Conservation (phyloP, 768 basidiomycete genomes). For the Lentinula sp. region DNA sequence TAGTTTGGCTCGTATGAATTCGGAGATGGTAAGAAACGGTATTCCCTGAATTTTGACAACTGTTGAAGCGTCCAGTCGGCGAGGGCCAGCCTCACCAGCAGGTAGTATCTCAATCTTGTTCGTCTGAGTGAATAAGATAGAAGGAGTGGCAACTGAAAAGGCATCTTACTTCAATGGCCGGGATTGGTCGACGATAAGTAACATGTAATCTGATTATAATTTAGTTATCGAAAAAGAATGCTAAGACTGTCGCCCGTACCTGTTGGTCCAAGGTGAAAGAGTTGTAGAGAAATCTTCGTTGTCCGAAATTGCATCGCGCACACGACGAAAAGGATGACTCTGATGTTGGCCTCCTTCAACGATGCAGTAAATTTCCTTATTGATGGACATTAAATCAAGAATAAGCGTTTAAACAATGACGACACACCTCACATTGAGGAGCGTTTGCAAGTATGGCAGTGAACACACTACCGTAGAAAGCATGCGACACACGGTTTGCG, state of each 20-base stretch:
- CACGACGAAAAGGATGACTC: constrained; percentile 71
- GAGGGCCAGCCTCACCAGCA: constrained; percentile 78
- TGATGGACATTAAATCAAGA: constrained; percentile 7
- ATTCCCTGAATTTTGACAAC: constrained; percentile 64
- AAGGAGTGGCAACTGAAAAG: background rate
- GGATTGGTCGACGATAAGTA: constrained; percentile 71
- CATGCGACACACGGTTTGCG: constrained; percentile 60
- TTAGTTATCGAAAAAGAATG: constrained; percentile 2
- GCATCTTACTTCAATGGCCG: constrained; percentile 63
- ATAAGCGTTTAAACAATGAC: background rate
- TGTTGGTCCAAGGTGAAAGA: constrained; percentile 82
- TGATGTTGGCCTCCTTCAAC: constrained; percentile 64
- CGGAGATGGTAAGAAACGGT: constrained; percentile 80
- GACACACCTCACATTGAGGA: constrained; percentile 59
- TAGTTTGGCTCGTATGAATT: constrained; percentile 82
- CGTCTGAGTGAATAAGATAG: constrained; percentile 2
- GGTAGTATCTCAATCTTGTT: constrained; percentile 75
- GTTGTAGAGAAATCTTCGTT: constrained; percentile 60
- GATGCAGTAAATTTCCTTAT: constrained; percentile 79
- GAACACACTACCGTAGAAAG: constrained; percentile 74
- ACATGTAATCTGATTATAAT: constrained; percentile 53
- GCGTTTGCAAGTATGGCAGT: constrained; percentile 64
- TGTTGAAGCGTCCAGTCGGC: constrained; percentile 61
- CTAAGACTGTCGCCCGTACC: constrained; percentile 36
- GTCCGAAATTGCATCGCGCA: constrained; percentile 67